A percentile compares a stretch with the other conserved stretches of the same genome.
phyloP scores from a whole-genome alignment of 1,139 yeast genomes.

The Candida pseudoviswanathii region DNA sequence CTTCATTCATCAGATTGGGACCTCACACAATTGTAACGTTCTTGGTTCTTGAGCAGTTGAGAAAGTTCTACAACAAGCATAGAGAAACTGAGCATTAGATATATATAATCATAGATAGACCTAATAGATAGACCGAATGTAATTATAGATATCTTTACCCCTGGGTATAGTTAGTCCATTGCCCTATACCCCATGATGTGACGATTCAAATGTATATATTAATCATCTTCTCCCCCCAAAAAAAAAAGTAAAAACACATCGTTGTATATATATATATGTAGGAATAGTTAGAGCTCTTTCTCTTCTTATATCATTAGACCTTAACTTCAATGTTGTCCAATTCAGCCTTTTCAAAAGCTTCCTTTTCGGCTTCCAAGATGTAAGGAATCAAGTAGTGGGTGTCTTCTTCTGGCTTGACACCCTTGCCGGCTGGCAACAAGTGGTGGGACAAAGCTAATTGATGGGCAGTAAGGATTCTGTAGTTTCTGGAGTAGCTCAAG shows the following conservation, averaged over 20 bases:
- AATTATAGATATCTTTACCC: neutral
- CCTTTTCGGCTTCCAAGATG: conserved; percentile 92
- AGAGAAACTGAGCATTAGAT: neutral
- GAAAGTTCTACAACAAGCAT: conserved; percentile 40
- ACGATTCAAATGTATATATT: conserved; percentile 1
- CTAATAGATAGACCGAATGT: neutral
- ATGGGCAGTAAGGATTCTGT: conserved; percentile 88
- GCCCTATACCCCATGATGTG: too few relatives aligned
- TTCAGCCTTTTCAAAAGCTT: conserved; percentile 82
- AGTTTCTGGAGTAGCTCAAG: conserved; percentile 87
- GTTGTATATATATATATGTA: conserved; percentile 6
- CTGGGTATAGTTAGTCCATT: too few relatives aligned
- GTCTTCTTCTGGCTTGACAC: conserved; percentile 82
- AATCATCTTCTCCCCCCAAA: neutral
- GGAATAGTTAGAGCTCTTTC: conserved; percentile 3
- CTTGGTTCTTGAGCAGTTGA: conserved; percentile 75
- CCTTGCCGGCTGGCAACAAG: conserved; percentile 78
- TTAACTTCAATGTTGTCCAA: conserved; percentile 71
- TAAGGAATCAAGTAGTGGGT: conserved; percentile 83
- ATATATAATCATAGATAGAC: neutral
- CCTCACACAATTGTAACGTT: conserved; percentile 90
- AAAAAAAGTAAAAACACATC: neutral
- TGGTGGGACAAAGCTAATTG: conserved; percentile 86
- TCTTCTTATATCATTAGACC: neutral
- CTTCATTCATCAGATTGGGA: conserved; percentile 82